These are phyloP conservation scores for Mycena rebaudengoi DNA, from an alignment of 768 basidiomycete species.

Conservation along the genomic window DNA sequence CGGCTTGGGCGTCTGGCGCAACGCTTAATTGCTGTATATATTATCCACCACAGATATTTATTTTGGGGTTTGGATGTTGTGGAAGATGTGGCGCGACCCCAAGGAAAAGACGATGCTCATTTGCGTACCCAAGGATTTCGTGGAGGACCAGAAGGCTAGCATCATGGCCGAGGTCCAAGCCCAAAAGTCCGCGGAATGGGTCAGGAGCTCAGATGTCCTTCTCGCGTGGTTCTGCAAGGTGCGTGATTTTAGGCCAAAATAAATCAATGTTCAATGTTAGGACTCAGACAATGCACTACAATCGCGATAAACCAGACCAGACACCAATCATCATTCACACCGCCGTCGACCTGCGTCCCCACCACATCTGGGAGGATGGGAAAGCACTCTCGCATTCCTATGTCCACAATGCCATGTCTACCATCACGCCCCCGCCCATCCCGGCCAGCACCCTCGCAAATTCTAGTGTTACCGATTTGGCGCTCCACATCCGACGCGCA, in stretches of 20 bases:
- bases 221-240: constrained; percentile 15
- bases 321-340: constrained; percentile 2
- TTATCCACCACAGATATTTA: too few species aligned
- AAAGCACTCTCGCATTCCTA: background rate
- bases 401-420: background rate
- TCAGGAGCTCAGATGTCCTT: constrained; percentile 14
- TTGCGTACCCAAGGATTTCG: constrained; percentile 7
- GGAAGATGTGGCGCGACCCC: constrained; percentile 4
- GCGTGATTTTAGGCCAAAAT: background rate
- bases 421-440: constrained; percentile 7
- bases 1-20: too few species aligned
- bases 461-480: background rate
- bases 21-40: too few species aligned
- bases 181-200: constrained; percentile 1
- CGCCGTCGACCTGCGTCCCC: background rate
- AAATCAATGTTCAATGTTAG: constrained; percentile 2
- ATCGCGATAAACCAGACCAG: background rate
- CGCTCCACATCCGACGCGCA: constrained; percentile 4
- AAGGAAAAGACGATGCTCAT: background rate
- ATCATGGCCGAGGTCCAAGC: constrained; percentile 7
- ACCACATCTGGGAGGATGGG: background rate
- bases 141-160: background rate
- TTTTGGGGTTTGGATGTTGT: background rate
- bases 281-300: background rate
- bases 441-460: background rate